phyloP scores from a whole-genome alignment of 2,329 filamentous ascomycete species.

The Diaporthe ampelina region DNA sequence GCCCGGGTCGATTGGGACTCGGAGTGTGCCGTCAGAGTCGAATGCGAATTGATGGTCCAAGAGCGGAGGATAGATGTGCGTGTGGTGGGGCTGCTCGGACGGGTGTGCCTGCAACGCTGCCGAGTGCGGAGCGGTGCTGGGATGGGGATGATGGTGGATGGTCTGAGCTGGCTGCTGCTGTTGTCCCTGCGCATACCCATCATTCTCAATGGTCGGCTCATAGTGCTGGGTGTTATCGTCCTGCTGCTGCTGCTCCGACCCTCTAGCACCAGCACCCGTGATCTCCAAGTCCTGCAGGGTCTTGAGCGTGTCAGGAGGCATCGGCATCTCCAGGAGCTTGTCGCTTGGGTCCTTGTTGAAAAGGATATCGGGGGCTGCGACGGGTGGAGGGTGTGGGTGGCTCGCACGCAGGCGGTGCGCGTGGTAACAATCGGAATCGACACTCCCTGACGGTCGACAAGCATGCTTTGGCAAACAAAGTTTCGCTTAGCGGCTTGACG shows the following conservation, averaged over 20 bases:
- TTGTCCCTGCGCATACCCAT: neutral
- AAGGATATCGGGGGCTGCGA: neutral
- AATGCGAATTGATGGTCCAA: neutral
- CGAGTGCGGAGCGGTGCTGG: neutral
- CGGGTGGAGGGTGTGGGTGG: too few species aligned
- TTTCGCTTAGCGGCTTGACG: slow-evolving; percentile 12
- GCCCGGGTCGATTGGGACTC: slow-evolving; percentile 1
- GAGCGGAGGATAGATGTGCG: slow-evolving; percentile 2
- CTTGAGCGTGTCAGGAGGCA: neutral
- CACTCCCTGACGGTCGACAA: neutral
- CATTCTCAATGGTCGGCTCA: neutral
- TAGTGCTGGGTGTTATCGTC: neutral
- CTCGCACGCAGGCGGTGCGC: too few species aligned
- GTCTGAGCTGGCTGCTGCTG: neutral
- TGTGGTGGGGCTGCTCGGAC: neutral
- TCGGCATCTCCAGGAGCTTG: neutral
- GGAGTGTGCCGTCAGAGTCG: neutral
- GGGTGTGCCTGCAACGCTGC: neutral
- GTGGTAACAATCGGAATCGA: neutral
- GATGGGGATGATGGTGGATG: neutral
- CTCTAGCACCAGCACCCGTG: neutral
- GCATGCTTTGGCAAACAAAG: slow-evolving; percentile 1
- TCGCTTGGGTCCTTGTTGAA: too few species aligned
- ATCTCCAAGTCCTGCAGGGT: neutral
- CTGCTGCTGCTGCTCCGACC: neutral